Percentiles rank a stretch among this genome's conserved stretches.
phyloP scores from a whole-genome alignment of 208 protist species.

The Wallacemonas sp. region DNA sequence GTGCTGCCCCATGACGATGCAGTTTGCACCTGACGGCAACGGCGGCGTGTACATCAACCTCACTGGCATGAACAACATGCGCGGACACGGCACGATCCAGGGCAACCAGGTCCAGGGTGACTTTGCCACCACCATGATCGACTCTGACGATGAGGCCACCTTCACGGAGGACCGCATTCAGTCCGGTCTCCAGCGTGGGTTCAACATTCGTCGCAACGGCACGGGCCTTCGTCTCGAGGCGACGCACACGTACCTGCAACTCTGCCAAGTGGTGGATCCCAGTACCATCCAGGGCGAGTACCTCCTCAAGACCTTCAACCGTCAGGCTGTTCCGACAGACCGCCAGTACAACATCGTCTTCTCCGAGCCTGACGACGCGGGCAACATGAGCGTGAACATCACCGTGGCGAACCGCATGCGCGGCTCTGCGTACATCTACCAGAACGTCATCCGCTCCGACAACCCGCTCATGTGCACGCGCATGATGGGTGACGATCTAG shows the following conservation, averaged over 20 bases:
- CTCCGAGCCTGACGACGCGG: conserved; percentile 19
- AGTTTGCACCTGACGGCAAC: conserved; percentile 39
- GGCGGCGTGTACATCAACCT: conserved; percentile 47
- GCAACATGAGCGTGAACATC: conserved; percentile 37
- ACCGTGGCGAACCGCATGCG: conserved; percentile 48
- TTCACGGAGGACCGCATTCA: conserved; percentile 46
- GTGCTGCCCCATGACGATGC: conserved; percentile 43
- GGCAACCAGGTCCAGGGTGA: conserved; percentile 41
- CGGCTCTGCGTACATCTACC: conserved; percentile 34
- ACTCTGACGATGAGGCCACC: conserved; percentile 29
- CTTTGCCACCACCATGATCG: conserved; percentile 46
- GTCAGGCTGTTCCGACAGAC: conserved; percentile 22
- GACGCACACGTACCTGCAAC: conserved; percentile 34
- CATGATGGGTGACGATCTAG: conserved; percentile 42
- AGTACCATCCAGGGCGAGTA: conserved; percentile 56
- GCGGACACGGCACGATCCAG: conserved; percentile 55
- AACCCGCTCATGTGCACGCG: conserved; percentile 53
- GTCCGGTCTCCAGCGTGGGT: conserved; percentile 37
- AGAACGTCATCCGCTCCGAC: conserved; percentile 48
- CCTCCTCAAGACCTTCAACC: conserved; percentile 61
- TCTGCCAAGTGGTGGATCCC: conserved; percentile 39
- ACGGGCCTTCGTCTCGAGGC: conserved; percentile 43
- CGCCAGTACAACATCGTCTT: conserved; percentile 52
- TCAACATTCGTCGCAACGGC: conserved; percentile 36
- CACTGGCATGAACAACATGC: conserved; percentile 54